Base-by-base conservation (phyloP, 2,329 filamentous ascomycete genomes). In the Claviceps africana region DNA sequence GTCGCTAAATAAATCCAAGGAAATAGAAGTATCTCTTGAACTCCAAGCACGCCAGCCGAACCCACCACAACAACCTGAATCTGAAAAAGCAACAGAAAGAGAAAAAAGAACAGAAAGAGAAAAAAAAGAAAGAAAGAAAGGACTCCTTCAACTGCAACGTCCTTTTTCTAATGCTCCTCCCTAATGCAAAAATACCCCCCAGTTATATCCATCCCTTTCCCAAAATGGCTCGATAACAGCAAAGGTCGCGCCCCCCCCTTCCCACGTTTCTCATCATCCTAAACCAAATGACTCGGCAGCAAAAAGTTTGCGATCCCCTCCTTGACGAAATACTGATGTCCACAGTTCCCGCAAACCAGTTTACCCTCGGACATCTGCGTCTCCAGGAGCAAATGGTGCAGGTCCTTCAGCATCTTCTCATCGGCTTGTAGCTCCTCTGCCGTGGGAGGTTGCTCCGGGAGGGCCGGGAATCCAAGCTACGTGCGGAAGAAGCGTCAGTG, bases 241-340 rank as follows among this genome's bases (percentile, higher is more conserved):
- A 98, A 97, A 69, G 96, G 97, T 54, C 88, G 88, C 67, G 97
- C 95, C 6, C 93, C 93, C 70, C 98, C 91, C 65, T 93, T 90
- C n/a, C 13, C 9, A 13, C 22, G 13, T 4, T 30, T 25, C 21
- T 44, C 22, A 44, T 9, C 42, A 37, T 21, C 31, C 37, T 40
- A 54, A 21, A 90, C 93, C 68, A 98, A 71, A 72, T 98, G 93
- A 62, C 86, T 93, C 13, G 93, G 93, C 59, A 98, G 71, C 64
- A 98, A 71, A 63, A 98, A 98, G 69, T 97, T 97, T 54, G 89
- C 88, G 67, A 97, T 95, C 5, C 93, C 93, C 70, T 98, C 91
- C 65, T 93, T 90, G 56, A 98, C 84, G 54, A 82, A 82, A 69
- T 97, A 98, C 72, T 95, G 88, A 65, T 97, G 91, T 47, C 86